A percentile compares a stretch with the other conserved stretches of the same genome.
Evolutionary conservation across 495 filamentous ascomycete genomes (phyloP).

Genomic region (Tuber borchii): DNA sequence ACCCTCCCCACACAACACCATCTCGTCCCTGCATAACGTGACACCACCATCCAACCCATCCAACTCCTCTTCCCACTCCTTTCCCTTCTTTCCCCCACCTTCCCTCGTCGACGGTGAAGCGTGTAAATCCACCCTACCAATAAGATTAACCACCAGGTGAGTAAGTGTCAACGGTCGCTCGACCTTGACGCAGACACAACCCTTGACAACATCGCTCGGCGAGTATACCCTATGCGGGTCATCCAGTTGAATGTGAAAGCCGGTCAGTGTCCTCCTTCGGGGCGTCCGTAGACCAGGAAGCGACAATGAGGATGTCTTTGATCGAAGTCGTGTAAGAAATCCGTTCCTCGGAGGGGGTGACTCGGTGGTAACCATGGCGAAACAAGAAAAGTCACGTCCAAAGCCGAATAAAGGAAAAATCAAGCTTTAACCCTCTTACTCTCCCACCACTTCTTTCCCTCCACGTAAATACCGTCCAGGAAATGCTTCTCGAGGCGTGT

Average conservation of each 20-base stretch:
- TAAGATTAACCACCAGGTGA: conserved; percentile 78
- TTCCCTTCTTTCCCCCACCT: conserved; percentile 47
- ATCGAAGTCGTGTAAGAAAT: conserved; percentile 19
- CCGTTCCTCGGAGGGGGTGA: conserved; percentile 7
- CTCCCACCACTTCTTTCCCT: conserved; percentile 7
- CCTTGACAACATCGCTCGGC: conserved; percentile 56
- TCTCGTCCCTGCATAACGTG: conserved; percentile 84
- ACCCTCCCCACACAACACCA: conserved; percentile 83
- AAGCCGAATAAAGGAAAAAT: conserved; percentile 5
- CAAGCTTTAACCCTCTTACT: conserved; percentile 10
- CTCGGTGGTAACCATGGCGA: conserved; percentile 20
- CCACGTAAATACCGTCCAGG: neutral
- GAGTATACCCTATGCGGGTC: conserved; percentile 85
- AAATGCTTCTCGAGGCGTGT: neutral
- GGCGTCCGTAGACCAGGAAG: conserved; percentile 25
- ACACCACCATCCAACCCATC: conserved; percentile 76
- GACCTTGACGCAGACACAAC: conserved; percentile 72
- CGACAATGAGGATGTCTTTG: conserved; percentile 31
- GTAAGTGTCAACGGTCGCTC: conserved; percentile 79
- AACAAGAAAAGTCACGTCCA: conserved; percentile 8
- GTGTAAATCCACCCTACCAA: conserved; percentile 70
- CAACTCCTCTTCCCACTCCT: conserved; percentile 51
- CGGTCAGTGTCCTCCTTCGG: conserved; percentile 49
- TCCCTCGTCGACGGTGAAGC: conserved; percentile 41
- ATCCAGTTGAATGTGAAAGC: conserved; percentile 73